A percentile compares a stretch with the other conserved stretches of the same genome.
Conservation (phyloP, 371 early-diverging fungal species). For the Haplosporangium sp. region DNA sequence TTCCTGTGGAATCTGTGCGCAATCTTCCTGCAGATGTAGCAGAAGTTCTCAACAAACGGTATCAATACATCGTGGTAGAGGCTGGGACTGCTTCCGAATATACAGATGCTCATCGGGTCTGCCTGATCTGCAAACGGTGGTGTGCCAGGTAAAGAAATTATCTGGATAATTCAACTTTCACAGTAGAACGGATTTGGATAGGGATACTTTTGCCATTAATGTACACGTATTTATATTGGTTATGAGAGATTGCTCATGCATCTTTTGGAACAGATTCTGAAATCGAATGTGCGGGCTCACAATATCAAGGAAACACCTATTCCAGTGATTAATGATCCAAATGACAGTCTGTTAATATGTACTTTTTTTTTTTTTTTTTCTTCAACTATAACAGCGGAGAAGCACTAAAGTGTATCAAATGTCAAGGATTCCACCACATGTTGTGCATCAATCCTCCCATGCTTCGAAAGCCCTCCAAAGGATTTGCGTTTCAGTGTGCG, state of each 20-base stretch:
- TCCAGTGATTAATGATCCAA: too few relatives aligned
- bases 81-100: constrained; percentile 82
- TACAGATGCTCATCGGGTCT: constrained; percentile 76
- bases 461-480: constrained; percentile 78
- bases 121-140: constrained; percentile 84
- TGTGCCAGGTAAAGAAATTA: constrained; percentile 66
- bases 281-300: too few relatives aligned
- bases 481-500: constrained; percentile 87
- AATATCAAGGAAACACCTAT: too few relatives aligned
- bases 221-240: too few relatives aligned
- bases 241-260: too few relatives aligned
- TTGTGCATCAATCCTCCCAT: constrained; percentile 82
- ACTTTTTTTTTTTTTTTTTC: not conserved
- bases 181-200: not conserved
- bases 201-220: too few relatives aligned
- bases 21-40: constrained; percentile 83
- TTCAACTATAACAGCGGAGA: constrained; percentile 38
- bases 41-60: constrained; percentile 72
- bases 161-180: constrained; percentile 1
- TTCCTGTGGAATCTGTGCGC: constrained; percentile 80
- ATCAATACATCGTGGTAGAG: constrained; percentile 87
- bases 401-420: constrained; percentile 77
- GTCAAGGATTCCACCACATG: constrained; percentile 82
- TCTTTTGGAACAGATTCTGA: too few relatives aligned
- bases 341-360: not conserved